These are phyloP conservation scores for Plectranthus barbatus DNA, from an alignment of 257 asterid genomes.

Conservation along the genomic window DNA sequence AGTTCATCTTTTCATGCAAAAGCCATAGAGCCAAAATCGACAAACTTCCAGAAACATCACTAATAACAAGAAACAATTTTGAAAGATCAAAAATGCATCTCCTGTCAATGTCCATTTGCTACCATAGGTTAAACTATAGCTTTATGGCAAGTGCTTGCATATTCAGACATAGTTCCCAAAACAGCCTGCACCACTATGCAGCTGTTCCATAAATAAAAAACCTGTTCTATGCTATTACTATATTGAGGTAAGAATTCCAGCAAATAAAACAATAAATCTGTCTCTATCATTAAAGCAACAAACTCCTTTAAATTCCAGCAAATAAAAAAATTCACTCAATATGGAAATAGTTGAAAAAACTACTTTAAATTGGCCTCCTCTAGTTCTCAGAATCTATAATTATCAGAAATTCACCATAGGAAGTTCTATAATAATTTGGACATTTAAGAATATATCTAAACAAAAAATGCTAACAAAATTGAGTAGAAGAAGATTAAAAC, in stretches of 20 bases:
- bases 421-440: background rate
- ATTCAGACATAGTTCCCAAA: constrained; percentile 1
- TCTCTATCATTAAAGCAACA: background rate
- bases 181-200: background rate
- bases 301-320: too few species aligned
- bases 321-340: background rate
- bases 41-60: background rate
- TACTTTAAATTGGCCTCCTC: background rate
- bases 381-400: background rate
- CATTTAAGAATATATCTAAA: background rate
- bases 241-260: background rate
- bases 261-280: background rate
- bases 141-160: background rate
- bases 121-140: background rate
- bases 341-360: background rate
- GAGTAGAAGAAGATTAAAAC: background rate
- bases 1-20: background rate
- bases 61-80: background rate
- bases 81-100: background rate
- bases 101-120: background rate
- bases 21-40: background rate
- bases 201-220: background rate
- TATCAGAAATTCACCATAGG: background rate
- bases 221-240: background rate
- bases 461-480: background rate